Percentiles rank a stretch among this genome's conserved stretches.
phyloP scores from a whole-genome alignment of 768 basidiomycete genomes.

The Epithele typhae region DNA sequence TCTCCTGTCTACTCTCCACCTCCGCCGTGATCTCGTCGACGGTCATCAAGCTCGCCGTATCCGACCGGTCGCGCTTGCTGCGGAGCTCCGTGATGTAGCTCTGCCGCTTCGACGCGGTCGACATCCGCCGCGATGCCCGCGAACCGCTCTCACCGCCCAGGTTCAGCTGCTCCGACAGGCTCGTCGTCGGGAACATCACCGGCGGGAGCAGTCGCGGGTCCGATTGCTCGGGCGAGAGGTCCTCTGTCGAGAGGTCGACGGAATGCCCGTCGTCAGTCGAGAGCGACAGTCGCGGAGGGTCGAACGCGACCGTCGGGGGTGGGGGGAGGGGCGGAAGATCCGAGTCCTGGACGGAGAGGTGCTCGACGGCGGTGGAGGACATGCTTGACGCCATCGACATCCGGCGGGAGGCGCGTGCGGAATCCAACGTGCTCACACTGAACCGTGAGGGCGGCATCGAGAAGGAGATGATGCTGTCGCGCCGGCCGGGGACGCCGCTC shows the following conservation, averaged over 20 bases:
- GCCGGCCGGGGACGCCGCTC: conserved; percentile 45
- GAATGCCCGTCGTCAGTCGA: conserved; percentile 70
- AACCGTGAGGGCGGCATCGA: conserved; percentile 44
- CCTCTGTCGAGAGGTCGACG: conserved; percentile 55
- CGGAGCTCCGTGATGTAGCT: conserved; percentile 81
- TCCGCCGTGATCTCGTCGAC: conserved; percentile 98
- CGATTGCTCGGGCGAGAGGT: conserved; percentile 26
- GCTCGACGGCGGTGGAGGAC: conserved; percentile 14
- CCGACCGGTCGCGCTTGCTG: conserved; percentile 78
- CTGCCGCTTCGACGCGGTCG: conserved; percentile 54
- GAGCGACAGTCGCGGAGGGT: conserved; percentile 67
- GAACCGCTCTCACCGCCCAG: conserved; percentile 30
- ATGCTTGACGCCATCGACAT: conserved; percentile 18
- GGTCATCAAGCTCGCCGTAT: conserved; percentile 89
- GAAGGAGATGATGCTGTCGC: conserved; percentile 43
- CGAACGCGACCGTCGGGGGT: conserved; percentile 22
- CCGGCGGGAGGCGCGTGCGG: conserved; percentile 34
- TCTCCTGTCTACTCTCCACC: conserved; percentile 72
- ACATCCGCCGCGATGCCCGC: conserved; percentile 38
- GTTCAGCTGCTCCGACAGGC: conserved; percentile 75
- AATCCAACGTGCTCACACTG: conserved; percentile 53
- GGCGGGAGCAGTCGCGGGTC: conserved; percentile 68
- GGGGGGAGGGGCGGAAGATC: neutral
- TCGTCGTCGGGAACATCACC: conserved; percentile 73
- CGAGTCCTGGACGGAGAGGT: neutral